phyloP scores from a whole-genome alignment of 306 rosid species.

The Begonia peltatifolia region DNA sequence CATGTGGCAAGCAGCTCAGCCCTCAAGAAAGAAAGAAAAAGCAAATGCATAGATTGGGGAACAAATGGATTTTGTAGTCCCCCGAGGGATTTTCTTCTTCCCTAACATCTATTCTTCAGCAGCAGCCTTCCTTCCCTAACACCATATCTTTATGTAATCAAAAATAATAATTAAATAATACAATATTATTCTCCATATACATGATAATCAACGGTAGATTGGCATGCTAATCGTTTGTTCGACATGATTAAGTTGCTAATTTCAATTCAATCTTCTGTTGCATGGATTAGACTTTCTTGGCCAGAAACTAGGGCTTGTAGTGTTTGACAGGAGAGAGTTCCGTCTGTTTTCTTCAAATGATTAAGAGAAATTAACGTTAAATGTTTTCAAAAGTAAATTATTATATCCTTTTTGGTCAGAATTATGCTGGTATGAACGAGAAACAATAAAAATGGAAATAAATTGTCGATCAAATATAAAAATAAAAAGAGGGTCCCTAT shows the following conservation, averaged over 20 bases:
- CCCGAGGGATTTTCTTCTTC: constrained; percentile 82
- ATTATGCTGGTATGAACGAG: neutral
- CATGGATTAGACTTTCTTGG: no score
- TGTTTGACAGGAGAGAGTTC: no score
- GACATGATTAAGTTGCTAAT: no score
- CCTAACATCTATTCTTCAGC: constrained; percentile 47
- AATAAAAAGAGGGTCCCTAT: constrained; percentile 30
- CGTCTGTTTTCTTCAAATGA: no score
- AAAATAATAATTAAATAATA: neutral
- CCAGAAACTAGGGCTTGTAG: no score
- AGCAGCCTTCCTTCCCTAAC: constrained; percentile 10
- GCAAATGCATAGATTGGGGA: constrained; percentile 26
- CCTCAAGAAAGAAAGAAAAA: constrained; percentile 23
- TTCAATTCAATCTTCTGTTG: no score
- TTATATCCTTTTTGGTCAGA: neutral
- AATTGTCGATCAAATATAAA: constrained; percentile 2
- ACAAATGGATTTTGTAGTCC: constrained; percentile 84
- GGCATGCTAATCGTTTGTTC: neutral
- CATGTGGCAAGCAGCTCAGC: constrained; percentile 82
- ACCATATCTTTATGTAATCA: neutral
- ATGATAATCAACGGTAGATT: neutral
- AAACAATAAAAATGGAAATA: neutral
- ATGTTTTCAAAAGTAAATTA: neutral
- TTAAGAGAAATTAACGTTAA: no score
- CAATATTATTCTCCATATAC: no score